These are phyloP conservation scores for Trichaptum fuscoviolaceum DNA, from an alignment of 768 basidiomycete genomes.

Conservation along the genomic window DNA sequence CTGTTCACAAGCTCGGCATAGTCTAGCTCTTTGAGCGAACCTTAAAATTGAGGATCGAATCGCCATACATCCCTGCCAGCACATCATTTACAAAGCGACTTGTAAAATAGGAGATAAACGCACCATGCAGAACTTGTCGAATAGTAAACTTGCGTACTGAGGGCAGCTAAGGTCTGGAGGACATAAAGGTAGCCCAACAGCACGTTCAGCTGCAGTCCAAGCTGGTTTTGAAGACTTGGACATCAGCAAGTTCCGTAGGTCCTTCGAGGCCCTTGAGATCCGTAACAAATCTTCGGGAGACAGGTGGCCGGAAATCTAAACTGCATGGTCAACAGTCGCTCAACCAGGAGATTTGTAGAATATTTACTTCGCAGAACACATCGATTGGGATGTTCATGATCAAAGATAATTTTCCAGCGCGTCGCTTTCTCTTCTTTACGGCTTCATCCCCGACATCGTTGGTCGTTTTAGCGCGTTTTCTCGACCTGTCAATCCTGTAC, in stretches of 20 bases:
- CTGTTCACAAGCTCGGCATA: neutral
- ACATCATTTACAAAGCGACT: neutral
- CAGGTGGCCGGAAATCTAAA: neutral
- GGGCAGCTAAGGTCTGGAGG: neutral
- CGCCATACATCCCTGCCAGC: neutral
- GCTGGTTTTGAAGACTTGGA: neutral
- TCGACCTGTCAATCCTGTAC: too few relatives aligned
- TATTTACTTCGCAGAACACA: neutral
- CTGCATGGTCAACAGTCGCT: neutral
- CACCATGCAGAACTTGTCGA: neutral
- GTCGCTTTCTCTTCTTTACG: neutral
- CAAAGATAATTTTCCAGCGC: neutral
- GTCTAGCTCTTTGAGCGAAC: neutral
- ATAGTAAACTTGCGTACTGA: neutral
- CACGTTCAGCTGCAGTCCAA: neutral
- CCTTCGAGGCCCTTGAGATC: neutral
- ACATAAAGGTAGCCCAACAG: neutral
- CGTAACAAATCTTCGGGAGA: neutral
- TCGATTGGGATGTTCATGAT: neutral
- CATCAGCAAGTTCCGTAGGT: neutral
- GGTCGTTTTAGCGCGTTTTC: too few relatives aligned
- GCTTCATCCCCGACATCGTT: too few relatives aligned
- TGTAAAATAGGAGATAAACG: neutral
- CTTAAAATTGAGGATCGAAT: neutral
- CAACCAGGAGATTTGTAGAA: neutral